Conservation (phyloP, 2,329 filamentous ascomycete species). For the Diaporthe eres region DNA sequence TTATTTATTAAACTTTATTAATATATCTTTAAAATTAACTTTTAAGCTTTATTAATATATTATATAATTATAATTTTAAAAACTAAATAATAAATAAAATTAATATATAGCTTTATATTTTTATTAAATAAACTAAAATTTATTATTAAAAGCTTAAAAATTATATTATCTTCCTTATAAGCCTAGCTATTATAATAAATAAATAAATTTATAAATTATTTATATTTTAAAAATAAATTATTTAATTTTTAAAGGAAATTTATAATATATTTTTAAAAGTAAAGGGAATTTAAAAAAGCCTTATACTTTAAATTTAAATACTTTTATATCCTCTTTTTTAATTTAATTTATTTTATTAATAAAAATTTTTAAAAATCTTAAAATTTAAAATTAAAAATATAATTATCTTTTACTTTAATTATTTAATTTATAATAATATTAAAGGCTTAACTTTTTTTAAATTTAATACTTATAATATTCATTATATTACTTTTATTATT, state of each 20-base stretch:
- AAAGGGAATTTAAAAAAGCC: background rate
- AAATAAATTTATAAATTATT: background rate
- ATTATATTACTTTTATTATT: no score
- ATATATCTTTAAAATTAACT: no score
- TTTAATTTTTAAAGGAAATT: background rate
- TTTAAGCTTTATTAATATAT: no score
- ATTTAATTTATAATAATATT: background rate
- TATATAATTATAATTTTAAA: no score
- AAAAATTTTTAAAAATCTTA: background rate
- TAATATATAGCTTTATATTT: background rate
- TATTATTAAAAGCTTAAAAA: background rate
- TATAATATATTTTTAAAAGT: background rate
- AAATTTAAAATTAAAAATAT: background rate
- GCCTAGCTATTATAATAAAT: background rate
- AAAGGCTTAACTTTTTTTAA: no score
- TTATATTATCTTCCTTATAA: background rate
- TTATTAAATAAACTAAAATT: background rate
- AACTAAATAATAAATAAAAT: no score
- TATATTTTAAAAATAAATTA: background rate
- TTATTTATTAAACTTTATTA: no score
- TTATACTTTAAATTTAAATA: background rate
- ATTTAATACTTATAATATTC: no score
- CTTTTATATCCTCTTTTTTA: background rate
- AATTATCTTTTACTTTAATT: background rate
- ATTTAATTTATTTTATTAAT: background rate